Evolutionary conservation across 495 filamentous ascomycete species (phyloP).

Genomic region (Penicillium macrosclerotiorum): DNA sequence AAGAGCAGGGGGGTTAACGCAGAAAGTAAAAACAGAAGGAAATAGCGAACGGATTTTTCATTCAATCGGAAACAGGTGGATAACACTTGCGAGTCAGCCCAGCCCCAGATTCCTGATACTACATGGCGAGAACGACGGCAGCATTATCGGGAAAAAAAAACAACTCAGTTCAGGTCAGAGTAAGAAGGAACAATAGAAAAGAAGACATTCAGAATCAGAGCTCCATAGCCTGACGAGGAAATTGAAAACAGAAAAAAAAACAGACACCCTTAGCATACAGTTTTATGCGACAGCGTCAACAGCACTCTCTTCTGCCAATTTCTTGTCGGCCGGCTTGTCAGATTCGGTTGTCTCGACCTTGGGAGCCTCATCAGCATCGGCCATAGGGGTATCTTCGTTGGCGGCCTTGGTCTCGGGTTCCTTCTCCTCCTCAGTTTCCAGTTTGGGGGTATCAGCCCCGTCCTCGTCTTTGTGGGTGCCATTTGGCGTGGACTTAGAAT

Average conservation of each 20-base stretch:
- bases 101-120: conserved; percentile 12
- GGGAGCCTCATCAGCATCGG: too few species aligned
- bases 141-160: conserved; percentile 9
- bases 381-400: conserved; percentile 46
- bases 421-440: conserved; percentile 46
- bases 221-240: conserved; percentile 3
- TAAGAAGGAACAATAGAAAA: conserved; percentile 1
- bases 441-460: conserved; percentile 37
- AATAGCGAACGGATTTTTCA: conserved; percentile 17
- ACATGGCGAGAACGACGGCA: conserved; percentile 6
- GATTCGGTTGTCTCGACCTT: conserved; percentile 13
- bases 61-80: conserved; percentile 11
- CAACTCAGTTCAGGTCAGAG: background rate
- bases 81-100: conserved; percentile 4
- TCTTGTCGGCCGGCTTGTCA: conserved; percentile 14
- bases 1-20: too few species aligned
- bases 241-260: background rate
- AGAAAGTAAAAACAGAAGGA: background rate
- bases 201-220: conserved; percentile 1
- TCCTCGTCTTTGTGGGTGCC: conserved; percentile 51
- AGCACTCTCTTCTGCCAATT: conserved; percentile 21
- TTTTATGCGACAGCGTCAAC: conserved; percentile 17
- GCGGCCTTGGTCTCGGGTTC: conserved; percentile 36
- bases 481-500: conserved; percentile 47
- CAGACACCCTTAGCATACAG: background rate